Evolutionary conservation across 2,329 filamentous ascomycete genomes (phyloP), one percentile per base, ranked within the genome.

Genomic region (Cordyceps javanica): DNA sequence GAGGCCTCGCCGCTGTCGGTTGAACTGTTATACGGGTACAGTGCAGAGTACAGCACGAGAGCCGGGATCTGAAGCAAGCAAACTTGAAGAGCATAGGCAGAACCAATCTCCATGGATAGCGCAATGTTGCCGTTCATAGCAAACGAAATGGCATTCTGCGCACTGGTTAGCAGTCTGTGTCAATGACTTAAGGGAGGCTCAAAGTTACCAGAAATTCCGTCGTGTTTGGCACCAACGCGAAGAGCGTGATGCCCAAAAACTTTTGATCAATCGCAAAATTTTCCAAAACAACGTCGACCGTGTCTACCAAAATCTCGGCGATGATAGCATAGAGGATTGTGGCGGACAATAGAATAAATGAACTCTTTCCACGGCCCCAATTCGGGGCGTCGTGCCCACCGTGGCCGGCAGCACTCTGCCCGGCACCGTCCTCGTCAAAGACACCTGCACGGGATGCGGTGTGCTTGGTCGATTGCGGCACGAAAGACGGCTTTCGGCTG

Each of bases 91-190:
- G 94, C 94, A 69, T 99, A 99, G 2, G 93, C 93, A 0, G 92
- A 97, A 64, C 94, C 94, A 65, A 99, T 99, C 69, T 99, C 94
- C 94, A 99, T 99, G 38, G 91, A 97, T 19, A 99, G 77, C 0
- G 94, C 94, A 72, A 99, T 97, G 72, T 99, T 99, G 60, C 94
- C 94, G 68, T 99, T 97, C 93, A 99, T 99, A 55, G 94, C 94
- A 70, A 99, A 99, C 0, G 92, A 97, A 60, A 99, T 99, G 70
- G 93, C 94, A 73, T 99, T 99, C 86, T 91, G 28, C 10, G 14
- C 19, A 23, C 42, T 36, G 32, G 42, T 62, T 57, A 63, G 62
- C 30, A 48, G 14, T 10, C 13, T 11, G 10, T 8, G 25, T 10
- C 5, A n/a, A 32, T 9, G 8, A 10, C 21, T 23, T 9, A 23